These are phyloP conservation scores for Bryopsis sp. DNA, from an alignment of 139 green algal species.

Conservation along the genomic window DNA sequence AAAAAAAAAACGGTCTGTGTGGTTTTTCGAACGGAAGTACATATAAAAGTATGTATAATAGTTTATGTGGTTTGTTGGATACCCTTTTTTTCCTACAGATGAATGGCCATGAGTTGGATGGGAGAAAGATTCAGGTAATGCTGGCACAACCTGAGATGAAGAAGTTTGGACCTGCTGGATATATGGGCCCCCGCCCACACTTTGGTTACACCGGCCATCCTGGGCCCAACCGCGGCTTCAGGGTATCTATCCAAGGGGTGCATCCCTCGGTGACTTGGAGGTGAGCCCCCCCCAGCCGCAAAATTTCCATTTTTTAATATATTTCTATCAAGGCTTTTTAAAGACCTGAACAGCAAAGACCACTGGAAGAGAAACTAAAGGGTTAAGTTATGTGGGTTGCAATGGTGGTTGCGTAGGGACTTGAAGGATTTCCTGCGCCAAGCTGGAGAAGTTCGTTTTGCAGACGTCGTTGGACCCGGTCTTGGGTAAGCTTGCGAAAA, in stretches of 20 bases:
- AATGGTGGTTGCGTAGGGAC: conserved; percentile 10
- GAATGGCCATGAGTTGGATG: conserved; percentile 14
- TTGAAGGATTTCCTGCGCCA: conserved; percentile 17
- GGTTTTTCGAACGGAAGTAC: too few relatives aligned
- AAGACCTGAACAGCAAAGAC: neutral
- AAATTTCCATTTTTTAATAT: neutral
- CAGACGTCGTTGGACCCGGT: conserved; percentile 13
- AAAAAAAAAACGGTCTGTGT: too few relatives aligned
- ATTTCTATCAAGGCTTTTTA: neutral
- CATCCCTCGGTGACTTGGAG: conserved; percentile 3
- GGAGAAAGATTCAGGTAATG: neutral
- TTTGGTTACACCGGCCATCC: neutral
- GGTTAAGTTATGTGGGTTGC: neutral
- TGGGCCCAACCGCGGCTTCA: neutral
- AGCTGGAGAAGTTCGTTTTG: conserved; percentile 13
- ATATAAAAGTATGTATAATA: too few relatives aligned
- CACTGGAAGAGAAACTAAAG: neutral
- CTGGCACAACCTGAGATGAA: neutral
- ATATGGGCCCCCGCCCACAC: neutral
- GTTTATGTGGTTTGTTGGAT: neutral
- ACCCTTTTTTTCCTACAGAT: neutral
- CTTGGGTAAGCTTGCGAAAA: conserved; percentile 3
- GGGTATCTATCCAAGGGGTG: neutral
- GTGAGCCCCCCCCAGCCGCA: neutral
- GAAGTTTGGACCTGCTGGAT: neutral